Evolutionary conservation across 805 yeast genomes (phyloP).

Genomic region (Candida vartiovaarae): DNA sequence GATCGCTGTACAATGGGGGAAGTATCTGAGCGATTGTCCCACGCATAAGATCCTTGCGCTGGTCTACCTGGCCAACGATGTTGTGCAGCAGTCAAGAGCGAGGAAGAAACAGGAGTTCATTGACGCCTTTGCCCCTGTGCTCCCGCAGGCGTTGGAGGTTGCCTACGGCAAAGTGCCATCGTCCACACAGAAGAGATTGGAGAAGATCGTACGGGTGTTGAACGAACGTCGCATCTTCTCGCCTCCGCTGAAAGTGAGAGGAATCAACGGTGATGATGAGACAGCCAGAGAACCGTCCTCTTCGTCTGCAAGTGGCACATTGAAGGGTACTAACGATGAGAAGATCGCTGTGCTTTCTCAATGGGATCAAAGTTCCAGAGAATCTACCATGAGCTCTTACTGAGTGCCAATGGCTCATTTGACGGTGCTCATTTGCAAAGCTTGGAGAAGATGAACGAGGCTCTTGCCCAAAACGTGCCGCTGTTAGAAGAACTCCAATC

Average conservation of each 20-base stretch:
- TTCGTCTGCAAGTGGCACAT: not conserved
- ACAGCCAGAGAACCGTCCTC: not conserved
- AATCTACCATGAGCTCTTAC: slow-evolving; percentile 16
- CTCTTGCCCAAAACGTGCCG: slow-evolving; percentile 11
- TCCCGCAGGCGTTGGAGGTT: slow-evolving; percentile 35
- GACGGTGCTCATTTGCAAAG: slow-evolving; percentile 6
- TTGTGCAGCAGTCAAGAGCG: slow-evolving; percentile 70
- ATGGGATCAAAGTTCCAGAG: slow-evolving; percentile 14
- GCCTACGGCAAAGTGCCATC: slow-evolving; percentile 17
- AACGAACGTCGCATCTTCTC: slow-evolving; percentile 42
- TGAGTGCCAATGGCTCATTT: slow-evolving; percentile 13
- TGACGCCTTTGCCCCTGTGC: slow-evolving; percentile 44
- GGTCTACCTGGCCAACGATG: slow-evolving; percentile 72
- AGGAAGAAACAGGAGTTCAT: slow-evolving; percentile 53
- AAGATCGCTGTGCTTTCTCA: slow-evolving; percentile 6
- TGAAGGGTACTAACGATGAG: slow-evolving; percentile 6
- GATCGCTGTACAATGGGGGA: slow-evolving; percentile 48
- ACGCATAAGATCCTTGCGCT: slow-evolving; percentile 44
- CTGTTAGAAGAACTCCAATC: slow-evolving; percentile 13
- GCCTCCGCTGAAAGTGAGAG: slow-evolving; percentile 8
- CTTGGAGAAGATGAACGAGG: slow-evolving; percentile 4
- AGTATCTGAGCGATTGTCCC: slow-evolving; percentile 27
- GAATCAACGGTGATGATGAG: not conserved
- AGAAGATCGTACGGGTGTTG: slow-evolving; percentile 52
- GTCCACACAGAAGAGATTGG: slow-evolving; percentile 29